Conservation (phyloP, 2,329 filamentous ascomycete genomes). For the Pezicula neosporulosa region DNA sequence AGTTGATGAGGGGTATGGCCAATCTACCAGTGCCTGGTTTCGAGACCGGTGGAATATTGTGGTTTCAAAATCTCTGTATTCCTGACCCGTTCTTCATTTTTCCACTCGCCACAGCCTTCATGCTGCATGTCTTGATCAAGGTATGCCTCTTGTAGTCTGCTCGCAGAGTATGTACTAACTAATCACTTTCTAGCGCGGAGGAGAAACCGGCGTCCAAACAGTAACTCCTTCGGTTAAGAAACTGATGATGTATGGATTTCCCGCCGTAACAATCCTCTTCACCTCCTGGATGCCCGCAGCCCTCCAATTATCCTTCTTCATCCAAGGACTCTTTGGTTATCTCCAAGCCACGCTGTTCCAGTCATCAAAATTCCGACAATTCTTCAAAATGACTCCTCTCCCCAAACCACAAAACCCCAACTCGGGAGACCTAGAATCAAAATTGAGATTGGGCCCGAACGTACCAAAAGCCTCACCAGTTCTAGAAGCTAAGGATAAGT, state of each 20-base stretch:
- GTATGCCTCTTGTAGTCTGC: slow-evolving; percentile 13
- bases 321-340: slow-evolving; percentile 33
- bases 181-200: slow-evolving; percentile 36
- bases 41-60: slow-evolving; percentile 65
- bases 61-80: slow-evolving; percentile 75
- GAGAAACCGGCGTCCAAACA: slow-evolving; percentile 40
- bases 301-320: slow-evolving; percentile 61
- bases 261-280: slow-evolving; percentile 48
- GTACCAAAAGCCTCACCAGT: neutral
- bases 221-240: slow-evolving; percentile 31
- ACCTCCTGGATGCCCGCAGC: slow-evolving; percentile 44
- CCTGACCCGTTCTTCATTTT: slow-evolving; percentile 76
- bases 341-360: slow-evolving; percentile 43
- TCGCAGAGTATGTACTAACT: slow-evolving; percentile 2
- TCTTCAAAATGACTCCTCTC: slow-evolving; percentile 31
- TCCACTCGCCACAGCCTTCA: slow-evolving; percentile 61
- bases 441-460: slow-evolving; percentile 7
- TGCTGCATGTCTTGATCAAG: slow-evolving; percentile 39
- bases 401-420: slow-evolving; percentile 5
- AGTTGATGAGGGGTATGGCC: slow-evolving; percentile 70
- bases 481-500: no score
- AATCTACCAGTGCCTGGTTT: slow-evolving; percentile 77
- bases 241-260: slow-evolving; percentile 44
- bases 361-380: slow-evolving; percentile 32
- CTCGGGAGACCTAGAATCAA: neutral